These are phyloP conservation scores for Gonium pectorale DNA, from an alignment of 139 green algal genomes.

Conservation along the genomic window DNA sequence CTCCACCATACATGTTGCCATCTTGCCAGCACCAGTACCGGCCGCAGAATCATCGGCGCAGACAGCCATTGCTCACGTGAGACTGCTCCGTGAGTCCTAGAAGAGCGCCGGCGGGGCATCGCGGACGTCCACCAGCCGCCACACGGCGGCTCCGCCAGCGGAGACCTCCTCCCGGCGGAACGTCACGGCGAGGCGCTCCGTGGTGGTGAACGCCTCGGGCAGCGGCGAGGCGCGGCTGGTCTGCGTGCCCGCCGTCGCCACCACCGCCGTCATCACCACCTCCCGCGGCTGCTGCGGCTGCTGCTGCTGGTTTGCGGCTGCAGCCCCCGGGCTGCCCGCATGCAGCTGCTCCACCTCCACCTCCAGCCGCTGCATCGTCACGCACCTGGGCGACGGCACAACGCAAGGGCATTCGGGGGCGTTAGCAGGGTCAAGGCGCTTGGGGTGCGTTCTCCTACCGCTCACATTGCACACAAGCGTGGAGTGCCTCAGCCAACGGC, in stretches of 20 bases:
- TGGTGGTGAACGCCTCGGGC: neutral
- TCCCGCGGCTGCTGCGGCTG: slow-evolving; percentile 8
- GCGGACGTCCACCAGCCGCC: slow-evolving; percentile 20
- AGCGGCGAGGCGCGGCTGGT: neutral
- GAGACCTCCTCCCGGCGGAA: neutral
- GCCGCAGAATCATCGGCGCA: too few relatives aligned
- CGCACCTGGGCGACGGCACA: neutral
- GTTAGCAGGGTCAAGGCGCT: too few relatives aligned
- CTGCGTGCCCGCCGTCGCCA: slow-evolving; percentile 10
- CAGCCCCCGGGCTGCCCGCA: too few relatives aligned
- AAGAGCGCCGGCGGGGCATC: slow-evolving; percentile 8
- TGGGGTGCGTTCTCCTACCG: too few relatives aligned
- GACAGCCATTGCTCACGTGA: too few relatives aligned
- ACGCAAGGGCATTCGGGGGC: too few relatives aligned
- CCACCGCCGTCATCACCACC: slow-evolving; percentile 9
- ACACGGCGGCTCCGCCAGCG: neutral
- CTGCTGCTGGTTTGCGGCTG: neutral
- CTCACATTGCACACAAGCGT: too few relatives aligned
- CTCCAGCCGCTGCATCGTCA: neutral
- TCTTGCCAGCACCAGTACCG: too few relatives aligned
- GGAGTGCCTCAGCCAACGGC: too few relatives aligned
- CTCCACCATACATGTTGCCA: too few relatives aligned
- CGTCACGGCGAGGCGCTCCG: neutral
- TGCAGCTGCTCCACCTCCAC: slow-evolving; percentile 28
- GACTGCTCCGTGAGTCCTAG: neutral